Base-by-base conservation (phyloP, 148 eudicot species). In the Rheum nobile region DNA sequence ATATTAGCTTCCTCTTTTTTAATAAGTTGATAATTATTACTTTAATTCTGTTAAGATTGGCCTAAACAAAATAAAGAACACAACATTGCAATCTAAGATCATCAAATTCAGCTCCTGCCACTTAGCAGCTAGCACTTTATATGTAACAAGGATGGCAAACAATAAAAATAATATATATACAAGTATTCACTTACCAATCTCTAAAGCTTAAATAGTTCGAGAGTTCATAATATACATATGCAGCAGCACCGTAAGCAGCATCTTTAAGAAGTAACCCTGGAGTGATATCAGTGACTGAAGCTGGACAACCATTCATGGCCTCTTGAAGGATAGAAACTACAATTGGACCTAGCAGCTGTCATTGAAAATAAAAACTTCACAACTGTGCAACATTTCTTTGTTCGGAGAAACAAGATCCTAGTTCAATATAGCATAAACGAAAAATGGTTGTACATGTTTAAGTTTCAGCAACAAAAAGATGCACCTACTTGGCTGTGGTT, bases 231-330 rank as follows among this genome's bases (percentile, higher is more conserved):
- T 92, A 92, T 50, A 96, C 90, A 78, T 92, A 95, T 75, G 99
- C 99, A 67, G 99, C 93, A 74, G 99, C 97, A 75, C 96, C 91
- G 80, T 92, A 96, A 75, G 96, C 99, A 84, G 99, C 99, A 81
- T 96, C 99, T 79, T 96, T 96, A 52, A 96, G 92, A 82, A 96
- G 99, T 77, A 96, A 75, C 42, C 88, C 91, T 67, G 89, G 87
- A 73, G 91, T 88, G 41, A 96, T 90, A 73, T 92, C 97, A 78
- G 88, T 85, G 37, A 86, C 85, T 73, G 97, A 85, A 78, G 90
- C 75, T 73, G 97, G 92, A 76, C 96, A 92, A 61, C 91, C 85
- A 77, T 76, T 85, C 99, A 96, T 96, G 75, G 97, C 97, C 84
- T 96, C 97, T 82, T 96, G 96, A 81, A 95, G 97, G 83, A 92